phyloP scores from a whole-genome alignment of 768 basidiomycete species.

The Lactarius indigo region DNA sequence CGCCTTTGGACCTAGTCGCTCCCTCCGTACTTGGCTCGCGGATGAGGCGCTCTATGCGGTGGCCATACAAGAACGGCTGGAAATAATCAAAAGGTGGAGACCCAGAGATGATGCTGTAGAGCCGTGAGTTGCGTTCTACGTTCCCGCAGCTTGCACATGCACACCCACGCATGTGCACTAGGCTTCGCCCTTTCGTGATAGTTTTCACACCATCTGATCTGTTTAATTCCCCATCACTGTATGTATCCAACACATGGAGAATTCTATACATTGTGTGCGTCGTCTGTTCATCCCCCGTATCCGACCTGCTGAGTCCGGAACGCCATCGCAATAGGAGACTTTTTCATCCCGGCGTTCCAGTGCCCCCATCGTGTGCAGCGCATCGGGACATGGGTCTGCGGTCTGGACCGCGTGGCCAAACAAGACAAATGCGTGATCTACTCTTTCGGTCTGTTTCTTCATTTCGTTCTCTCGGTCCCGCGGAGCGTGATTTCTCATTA shows the following conservation, averaged over 20 bases:
- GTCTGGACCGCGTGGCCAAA: slow-evolving; percentile 38
- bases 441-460: slow-evolving; percentile 42
- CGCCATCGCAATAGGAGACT: slow-evolving; percentile 37
- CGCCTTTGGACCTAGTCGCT: not conserved
- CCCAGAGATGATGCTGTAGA: not conserved
- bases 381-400: slow-evolving; percentile 54
- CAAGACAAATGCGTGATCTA: slow-evolving; percentile 49
- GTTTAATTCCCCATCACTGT: not conserved
- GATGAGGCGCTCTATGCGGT: not conserved
- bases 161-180: not conserved
- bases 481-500: too few relatives aligned
- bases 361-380: slow-evolving; percentile 41
- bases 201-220: not conserved
- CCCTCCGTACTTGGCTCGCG: slow-evolving; percentile 4
- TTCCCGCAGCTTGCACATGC: not conserved
- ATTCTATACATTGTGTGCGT: slow-evolving; percentile 7
- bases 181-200: not conserved
- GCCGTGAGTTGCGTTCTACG: not conserved
- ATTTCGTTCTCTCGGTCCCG: too few relatives aligned
- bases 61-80: not conserved
- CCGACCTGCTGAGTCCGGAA: not conserved
- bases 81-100: slow-evolving; percentile 8
- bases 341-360: slow-evolving; percentile 46
- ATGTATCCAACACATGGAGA: not conserved
- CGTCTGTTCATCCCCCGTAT: too few relatives aligned